Conservation (phyloP, 768 basidiomycete species). For the Russula earlei region DNA sequence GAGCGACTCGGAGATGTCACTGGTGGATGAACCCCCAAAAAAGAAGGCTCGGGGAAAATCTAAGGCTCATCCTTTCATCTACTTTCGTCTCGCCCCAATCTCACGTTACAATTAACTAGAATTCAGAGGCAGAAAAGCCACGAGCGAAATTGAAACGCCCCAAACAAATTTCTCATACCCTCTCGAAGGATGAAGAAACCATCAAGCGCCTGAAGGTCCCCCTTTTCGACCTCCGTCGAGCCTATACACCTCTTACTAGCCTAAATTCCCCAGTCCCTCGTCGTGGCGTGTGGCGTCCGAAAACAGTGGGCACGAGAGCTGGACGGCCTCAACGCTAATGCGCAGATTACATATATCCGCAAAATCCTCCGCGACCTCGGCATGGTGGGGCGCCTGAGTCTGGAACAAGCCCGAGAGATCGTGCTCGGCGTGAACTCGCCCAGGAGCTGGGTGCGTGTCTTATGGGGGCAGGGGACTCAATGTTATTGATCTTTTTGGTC, state of each 20-base stretch:
- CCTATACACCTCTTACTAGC: background rate
- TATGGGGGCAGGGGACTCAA: background rate
- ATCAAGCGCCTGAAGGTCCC: slow-evolving; percentile 66
- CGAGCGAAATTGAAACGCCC: slow-evolving; percentile 27
- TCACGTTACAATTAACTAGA: background rate
- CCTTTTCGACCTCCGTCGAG: background rate
- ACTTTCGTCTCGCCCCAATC: background rate
- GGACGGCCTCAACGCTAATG: slow-evolving; percentile 42
- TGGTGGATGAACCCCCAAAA: slow-evolving; percentile 49
- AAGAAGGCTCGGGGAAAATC: slow-evolving; percentile 31
- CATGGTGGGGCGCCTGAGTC: slow-evolving; percentile 67
- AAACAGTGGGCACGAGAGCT: slow-evolving; percentile 74
- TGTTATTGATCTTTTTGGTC: background rate
- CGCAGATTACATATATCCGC: slow-evolving; percentile 58
- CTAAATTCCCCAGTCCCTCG: slow-evolving; percentile 41
- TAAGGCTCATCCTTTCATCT: slow-evolving; percentile 23
- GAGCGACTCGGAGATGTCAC: slow-evolving; percentile 52
- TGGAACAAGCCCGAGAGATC: slow-evolving; percentile 79
- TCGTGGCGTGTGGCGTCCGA: slow-evolving; percentile 67
- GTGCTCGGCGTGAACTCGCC: slow-evolving; percentile 61
- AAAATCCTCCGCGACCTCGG: slow-evolving; percentile 62
- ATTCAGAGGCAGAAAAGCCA: slow-evolving; percentile 21
- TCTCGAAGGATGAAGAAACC: slow-evolving; percentile 58
- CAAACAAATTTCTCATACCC: slow-evolving; percentile 22
- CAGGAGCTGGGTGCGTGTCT: slow-evolving; percentile 60